phyloP scores from a whole-genome alignment of 805 yeast species.

The Danielia reshetovae region DNA sequence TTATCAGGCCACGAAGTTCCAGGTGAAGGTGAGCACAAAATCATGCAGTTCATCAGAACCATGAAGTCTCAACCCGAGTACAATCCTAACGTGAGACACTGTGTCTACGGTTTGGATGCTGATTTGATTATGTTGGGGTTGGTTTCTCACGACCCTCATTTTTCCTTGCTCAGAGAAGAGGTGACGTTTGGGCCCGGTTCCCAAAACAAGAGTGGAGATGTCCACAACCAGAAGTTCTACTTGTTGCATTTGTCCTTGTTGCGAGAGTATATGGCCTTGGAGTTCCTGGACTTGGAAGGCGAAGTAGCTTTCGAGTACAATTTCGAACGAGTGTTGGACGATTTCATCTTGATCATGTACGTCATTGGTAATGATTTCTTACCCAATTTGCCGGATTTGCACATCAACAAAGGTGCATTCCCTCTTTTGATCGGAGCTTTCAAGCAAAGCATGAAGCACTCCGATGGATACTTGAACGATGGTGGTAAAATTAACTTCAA shows the following conservation, averaged over 20 bases:
- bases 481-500: slow-evolving; percentile 75
- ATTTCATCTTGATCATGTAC: slow-evolving; percentile 84
- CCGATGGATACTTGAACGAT: slow-evolving; percentile 83
- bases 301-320: slow-evolving; percentile 64
- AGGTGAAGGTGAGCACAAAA: slow-evolving; percentile 98
- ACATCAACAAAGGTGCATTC: slow-evolving; percentile 92
- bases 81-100: slow-evolving; percentile 81
- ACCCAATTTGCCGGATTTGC: slow-evolving; percentile 92
- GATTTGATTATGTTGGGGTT: slow-evolving; percentile 92
- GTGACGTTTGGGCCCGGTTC: slow-evolving; percentile 73
- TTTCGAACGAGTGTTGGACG: slow-evolving; percentile 89
- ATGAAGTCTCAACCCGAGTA: slow-evolving; percentile 71
- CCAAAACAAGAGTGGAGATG: slow-evolving; percentile 35
- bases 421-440: slow-evolving; percentile 88
- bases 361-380: slow-evolving; percentile 97
- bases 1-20: slow-evolving; percentile 95
- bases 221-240: slow-evolving; percentile 77
- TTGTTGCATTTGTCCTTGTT: slow-evolving; percentile 81
- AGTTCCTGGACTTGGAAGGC: slow-evolving; percentile 68
- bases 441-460: slow-evolving; percentile 66
- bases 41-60: slow-evolving; percentile 85
- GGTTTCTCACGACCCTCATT: slow-evolving; percentile 93
- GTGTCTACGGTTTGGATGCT: slow-evolving; percentile 94
- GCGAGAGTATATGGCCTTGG: slow-evolving; percentile 87
- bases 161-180: slow-evolving; percentile 90